Percentiles rank a stretch among this genome's conserved stretches.
Conservation (phyloP, 2,329 filamentous ascomycete species). For the Colletotrichum karsti region DNA sequence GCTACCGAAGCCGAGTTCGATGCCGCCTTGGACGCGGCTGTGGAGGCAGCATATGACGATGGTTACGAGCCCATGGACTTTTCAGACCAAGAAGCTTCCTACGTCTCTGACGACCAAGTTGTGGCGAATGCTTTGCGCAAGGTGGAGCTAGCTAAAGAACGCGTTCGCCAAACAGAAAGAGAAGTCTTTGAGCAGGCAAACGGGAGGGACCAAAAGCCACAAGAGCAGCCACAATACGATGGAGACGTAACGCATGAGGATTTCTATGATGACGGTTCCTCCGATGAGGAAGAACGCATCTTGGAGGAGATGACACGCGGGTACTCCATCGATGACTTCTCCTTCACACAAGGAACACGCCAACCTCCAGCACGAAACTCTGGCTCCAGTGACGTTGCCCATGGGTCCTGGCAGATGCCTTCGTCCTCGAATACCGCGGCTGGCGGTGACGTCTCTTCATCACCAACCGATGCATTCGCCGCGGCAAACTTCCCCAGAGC, state of each 20-base stretch:
- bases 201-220: constrained; percentile 9
- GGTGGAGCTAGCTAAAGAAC: constrained; percentile 80
- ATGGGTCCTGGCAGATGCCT: constrained; percentile 83
- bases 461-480: constrained; percentile 23
- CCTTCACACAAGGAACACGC: constrained; percentile 3
- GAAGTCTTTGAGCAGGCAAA: constrained; percentile 65
- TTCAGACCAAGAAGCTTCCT: constrained; percentile 37
- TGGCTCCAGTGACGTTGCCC: constrained; percentile 82
- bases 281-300: constrained; percentile 78
- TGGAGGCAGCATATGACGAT: constrained; percentile 95
- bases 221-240: constrained; percentile 43
- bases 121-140: constrained; percentile 68
- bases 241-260: constrained; percentile 56
- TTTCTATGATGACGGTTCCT: constrained; percentile 71
- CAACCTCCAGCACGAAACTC: constrained; percentile 75
- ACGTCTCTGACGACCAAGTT: constrained; percentile 33
- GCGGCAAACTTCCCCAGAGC: constrained; percentile 33
- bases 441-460: neutral
- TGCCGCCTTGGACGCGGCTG: constrained; percentile 91
- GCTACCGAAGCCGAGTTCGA: constrained; percentile 91
- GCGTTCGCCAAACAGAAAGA: constrained; percentile 76
- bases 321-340: constrained; percentile 83
- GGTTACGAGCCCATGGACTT: constrained; percentile 78
- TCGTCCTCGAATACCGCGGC: constrained; percentile 32
- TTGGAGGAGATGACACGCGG: constrained; percentile 89